Evolutionary conservation across 306 rosid genomes (phyloP), one percentile per base, ranked within the genome.

Genomic region (Inga leiocalycina): DNA sequence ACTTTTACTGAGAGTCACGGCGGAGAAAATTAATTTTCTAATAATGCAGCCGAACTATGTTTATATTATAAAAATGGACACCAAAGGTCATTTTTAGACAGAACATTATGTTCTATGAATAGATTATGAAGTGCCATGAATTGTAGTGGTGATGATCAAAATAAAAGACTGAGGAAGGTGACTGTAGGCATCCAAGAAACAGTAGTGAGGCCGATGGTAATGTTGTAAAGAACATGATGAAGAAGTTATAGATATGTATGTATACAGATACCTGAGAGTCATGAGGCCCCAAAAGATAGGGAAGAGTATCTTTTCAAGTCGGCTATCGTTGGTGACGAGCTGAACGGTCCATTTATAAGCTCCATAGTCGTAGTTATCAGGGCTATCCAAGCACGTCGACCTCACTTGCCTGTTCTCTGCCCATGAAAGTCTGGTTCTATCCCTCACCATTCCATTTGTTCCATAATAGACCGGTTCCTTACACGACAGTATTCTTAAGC

Each of bases 251-350:
- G 6, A 51, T 13, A 56, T 19, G 5, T 2, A 19, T 19, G 0
- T 54, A 4, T 19, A 54, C 3, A 8, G 39, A 44, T 41, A 88
- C 98, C 98, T 93, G 24, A 95, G 97, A 83, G 98, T 95, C 98
- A 95, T 95, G 39, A 95, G 91, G 80, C 97, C 98, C 97, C 97
- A 95, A 81, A 93, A 95, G 87, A 93, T 90, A 51, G 98, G 98
- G 49, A 93, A 90, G 24, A 95, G 94, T 22, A 95, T 93, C 80
- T 95, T 95, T 52, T 95, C 98, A 78, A 93, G 86, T 59, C 98
- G 89, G 68, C 87, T 95, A 52, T 85, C 89, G 44, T 95, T 92
- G 22, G 94, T 84, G 51, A 95, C 91, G 8, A 93, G 97, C 80
- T 95, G 98, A 83, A 95, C 93, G 64, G 91, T 89, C 98, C 98